Evolutionary conservation across 129 eudicot genomes (phyloP), one percentile per base, ranked within the genome.

Genomic region (Saposhnikovia divaricata): DNA sequence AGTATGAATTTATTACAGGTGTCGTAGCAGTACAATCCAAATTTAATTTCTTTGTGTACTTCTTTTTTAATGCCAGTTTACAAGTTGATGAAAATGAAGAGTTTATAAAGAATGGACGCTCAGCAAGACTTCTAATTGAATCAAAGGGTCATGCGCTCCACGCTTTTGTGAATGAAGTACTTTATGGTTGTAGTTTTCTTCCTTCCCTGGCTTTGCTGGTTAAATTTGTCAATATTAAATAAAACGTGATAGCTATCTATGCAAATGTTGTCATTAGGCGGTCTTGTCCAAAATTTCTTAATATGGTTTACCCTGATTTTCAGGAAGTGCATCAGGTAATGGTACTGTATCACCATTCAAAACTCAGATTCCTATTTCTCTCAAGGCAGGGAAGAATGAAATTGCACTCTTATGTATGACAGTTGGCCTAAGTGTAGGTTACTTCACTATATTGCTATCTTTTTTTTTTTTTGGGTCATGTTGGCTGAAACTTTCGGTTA

Each of bases 121-220:
- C 82, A 47, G 94, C 96, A 77, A 80, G 79, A 78, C 90, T 95
- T 43, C 48, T 80, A 6, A 79, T 95, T 57, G 92, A 92, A 83
- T 95, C 98, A 48, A 90, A 92, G 84, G 98, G 98, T 12, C 98
- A 95, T 80, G 96, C 96, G 47, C 84, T 92, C 73, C 99, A 95
- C 82, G 91, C 84, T 37, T 95, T 95, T 57, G 85, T 88, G 78
- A 95, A 95, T 76, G 88, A 91, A 80, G 78, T 85, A 82, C 94
- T 92, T 80, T 89, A 92, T 90, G 99, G 97, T 92, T 79, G 48
- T 69, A 50, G 19, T 66, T 53, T 48, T 74, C 19, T 83, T 61
- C 69, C 15, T 48, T 46, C 14, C 70, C n/a, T 38, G 9, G 21
- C 25, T n/a, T 77, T 8, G 10, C 42, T 14, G 57, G 28, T 28